These are phyloP conservation scores for Schizosaccharomyces versatilis DNA, from an alignment of 1,139 yeast genomes.

Conservation along the genomic window DNA sequence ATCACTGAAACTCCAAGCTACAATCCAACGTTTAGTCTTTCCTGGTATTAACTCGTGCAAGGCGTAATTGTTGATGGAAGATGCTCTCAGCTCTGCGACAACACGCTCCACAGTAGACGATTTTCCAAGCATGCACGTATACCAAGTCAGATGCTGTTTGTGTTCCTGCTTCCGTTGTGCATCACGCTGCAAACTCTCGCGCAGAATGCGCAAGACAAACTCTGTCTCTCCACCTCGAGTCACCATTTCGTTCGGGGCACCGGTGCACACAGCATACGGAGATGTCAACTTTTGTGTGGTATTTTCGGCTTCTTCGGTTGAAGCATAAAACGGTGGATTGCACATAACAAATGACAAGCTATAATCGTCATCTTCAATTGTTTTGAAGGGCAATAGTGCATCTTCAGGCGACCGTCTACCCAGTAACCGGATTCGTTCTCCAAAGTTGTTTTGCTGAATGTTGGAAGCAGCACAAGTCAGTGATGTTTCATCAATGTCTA, in stretches of 20 bases:
- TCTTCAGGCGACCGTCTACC: no score
- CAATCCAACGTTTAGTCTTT: constrained; percentile 19
- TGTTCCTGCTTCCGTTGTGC: not conserved
- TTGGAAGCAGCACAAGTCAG: constrained; percentile 10
- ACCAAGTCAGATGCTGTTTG: constrained; percentile 13
- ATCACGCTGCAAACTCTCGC: constrained; percentile 15
- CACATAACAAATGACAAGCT: constrained; percentile 18
- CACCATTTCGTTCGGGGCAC: constrained; percentile 18
- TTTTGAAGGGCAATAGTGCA: not conserved
- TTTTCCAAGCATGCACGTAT: constrained; percentile 15
- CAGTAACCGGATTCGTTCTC: constrained; percentile 9
- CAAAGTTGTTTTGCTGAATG: constrained; percentile 11
- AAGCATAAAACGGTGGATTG: constrained; percentile 26
- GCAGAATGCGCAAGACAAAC: constrained; percentile 20
- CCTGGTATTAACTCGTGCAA: constrained; percentile 13
- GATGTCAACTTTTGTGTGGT: constrained; percentile 6
- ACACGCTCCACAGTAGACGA: constrained; percentile 8
- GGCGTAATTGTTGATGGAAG: constrained; percentile 11
- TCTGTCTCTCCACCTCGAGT: constrained; percentile 23
- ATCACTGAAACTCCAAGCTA: constrained; percentile 19
- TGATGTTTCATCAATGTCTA: constrained; percentile 13
- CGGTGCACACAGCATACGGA: constrained; percentile 13
- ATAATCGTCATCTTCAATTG: constrained; percentile 10
- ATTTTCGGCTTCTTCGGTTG: constrained; percentile 17
- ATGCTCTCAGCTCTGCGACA: constrained; percentile 5